Evolutionary conservation across 108 stramenopile species (phyloP).

Genomic region (Pseudonitzschia multistriata): DNA sequence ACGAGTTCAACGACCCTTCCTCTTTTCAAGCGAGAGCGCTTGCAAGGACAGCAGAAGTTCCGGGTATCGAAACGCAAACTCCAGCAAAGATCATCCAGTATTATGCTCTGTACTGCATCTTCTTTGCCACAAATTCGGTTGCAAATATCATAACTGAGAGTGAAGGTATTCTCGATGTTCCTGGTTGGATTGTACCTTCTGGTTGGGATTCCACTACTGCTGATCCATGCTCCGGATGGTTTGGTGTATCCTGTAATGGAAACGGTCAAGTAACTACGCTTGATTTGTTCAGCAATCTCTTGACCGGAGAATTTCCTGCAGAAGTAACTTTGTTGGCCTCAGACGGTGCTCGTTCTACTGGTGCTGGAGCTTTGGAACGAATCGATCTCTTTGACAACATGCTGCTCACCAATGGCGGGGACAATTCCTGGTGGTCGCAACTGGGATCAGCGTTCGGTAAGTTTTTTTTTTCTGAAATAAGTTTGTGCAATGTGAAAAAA

Average conservation of each 20-base stretch:
- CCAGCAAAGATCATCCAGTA: slow-evolving; percentile 31
- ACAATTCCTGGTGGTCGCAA: slow-evolving; percentile 31
- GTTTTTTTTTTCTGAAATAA: neutral
- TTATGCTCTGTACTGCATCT: slow-evolving; percentile 35
- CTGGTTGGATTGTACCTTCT: slow-evolving; percentile 15
- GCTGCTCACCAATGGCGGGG: slow-evolving; percentile 30
- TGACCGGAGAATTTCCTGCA: slow-evolving; percentile 37
- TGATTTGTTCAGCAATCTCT: slow-evolving; percentile 25
- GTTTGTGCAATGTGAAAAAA: neutral
- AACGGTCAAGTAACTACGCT: slow-evolving; percentile 24
- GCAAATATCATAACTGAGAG: slow-evolving; percentile 23
- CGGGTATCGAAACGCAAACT: slow-evolving; percentile 3
- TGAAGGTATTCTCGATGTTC: slow-evolving; percentile 15
- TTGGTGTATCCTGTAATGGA: slow-evolving; percentile 30
- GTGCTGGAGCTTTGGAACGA: slow-evolving; percentile 30
- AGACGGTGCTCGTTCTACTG: slow-evolving; percentile 33
- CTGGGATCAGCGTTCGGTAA: slow-evolving; percentile 33
- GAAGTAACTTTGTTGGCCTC: slow-evolving; percentile 31
- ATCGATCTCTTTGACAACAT: slow-evolving; percentile 35
- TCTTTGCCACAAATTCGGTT: slow-evolving; percentile 16
- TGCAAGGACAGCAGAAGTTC: slow-evolving; percentile 16
- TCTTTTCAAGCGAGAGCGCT: slow-evolving; percentile 37
- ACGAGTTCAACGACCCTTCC: slow-evolving; percentile 31
- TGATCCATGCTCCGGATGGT: slow-evolving; percentile 36
- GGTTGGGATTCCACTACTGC: slow-evolving; percentile 23